Base-by-base conservation (phyloP, 768 basidiomycete species). In the Jaapia argillacea region DNA sequence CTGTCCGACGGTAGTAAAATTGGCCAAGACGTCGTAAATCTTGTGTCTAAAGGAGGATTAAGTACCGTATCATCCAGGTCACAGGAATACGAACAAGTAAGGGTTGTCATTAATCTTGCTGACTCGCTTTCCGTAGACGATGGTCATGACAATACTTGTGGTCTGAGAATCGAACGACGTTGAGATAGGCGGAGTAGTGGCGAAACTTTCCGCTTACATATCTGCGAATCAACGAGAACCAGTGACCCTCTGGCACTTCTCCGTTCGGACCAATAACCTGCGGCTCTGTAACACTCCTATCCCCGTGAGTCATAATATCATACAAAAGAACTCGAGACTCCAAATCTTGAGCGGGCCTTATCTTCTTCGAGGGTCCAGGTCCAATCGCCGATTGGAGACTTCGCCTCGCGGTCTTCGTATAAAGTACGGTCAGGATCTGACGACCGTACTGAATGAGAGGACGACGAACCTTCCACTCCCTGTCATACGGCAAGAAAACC, bases 201-300 rank as follows among this genome's bases (percentile, higher is more conserved):
- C 36, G 24, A 20, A 35, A 25, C n/a, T n/a, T n/a, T 20, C 5
- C 16, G 48, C 54, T 45, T 41, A 59, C 59, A 44, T 57, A 60
- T 38, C 59, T 52, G 21, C 59, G 51, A 16, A 60, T 44, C 4
- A 58, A 39, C 2, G 56, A 51, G 40, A 58, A 58, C 59, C 59
- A 60, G 46, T 60, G 59, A 24, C 24, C 47, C 26, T 60, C 58
- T 3, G 55, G 52, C 23, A 55, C 54, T 36, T 54, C 52, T n/a
- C 52, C 54, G 24, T 51, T 40, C 23, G 53, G 48, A 10, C 28
- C 28, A 10, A 10, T 16, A 10, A 33, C 28, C 28, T 33, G 28
- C 28, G 10, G 10, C 16, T 33, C 28, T 24, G 13, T 13, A 20
- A 24, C 27, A n/a, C 26, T 33, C 16, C 46, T 43, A 13, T 51